phyloP scores from a whole-genome alignment of 352 stramenopile genomes.

The Aphanomyces astaci region DNA sequence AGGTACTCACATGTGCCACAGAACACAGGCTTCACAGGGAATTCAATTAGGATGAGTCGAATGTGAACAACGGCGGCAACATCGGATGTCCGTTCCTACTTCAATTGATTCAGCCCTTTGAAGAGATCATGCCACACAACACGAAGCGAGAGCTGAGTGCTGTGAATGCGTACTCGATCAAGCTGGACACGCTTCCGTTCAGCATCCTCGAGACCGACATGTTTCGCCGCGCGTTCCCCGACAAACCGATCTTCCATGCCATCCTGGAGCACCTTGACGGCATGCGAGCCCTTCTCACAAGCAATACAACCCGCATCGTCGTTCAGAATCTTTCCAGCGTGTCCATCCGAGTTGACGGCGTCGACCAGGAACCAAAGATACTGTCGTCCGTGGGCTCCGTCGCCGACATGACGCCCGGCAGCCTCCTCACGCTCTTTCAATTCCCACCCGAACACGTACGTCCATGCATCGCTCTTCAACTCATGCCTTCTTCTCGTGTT shows the following conservation, averaged over 20 bases:
- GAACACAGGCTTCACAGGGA: neutral
- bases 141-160: neutral
- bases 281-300: neutral
- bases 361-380: neutral
- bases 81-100: neutral
- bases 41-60: neutral
- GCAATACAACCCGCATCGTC: neutral
- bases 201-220: neutral
- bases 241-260: neutral
- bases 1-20: neutral
- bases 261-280: neutral
- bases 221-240: neutral
- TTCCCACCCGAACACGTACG: neutral
- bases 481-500: neutral
- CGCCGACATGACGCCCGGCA: neutral
- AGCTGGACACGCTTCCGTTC: neutral
- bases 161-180: conserved; percentile 3
- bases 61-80: neutral
- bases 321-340: neutral
- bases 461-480: neutral
- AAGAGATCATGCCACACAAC: neutral
- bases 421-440: neutral
- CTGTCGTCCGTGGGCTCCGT: neutral
- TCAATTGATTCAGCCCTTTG: neutral
- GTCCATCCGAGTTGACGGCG: neutral